Evolutionary conservation across 805 yeast genomes (phyloP).

Genomic region (Helenozyma baotianmanensis): DNA sequence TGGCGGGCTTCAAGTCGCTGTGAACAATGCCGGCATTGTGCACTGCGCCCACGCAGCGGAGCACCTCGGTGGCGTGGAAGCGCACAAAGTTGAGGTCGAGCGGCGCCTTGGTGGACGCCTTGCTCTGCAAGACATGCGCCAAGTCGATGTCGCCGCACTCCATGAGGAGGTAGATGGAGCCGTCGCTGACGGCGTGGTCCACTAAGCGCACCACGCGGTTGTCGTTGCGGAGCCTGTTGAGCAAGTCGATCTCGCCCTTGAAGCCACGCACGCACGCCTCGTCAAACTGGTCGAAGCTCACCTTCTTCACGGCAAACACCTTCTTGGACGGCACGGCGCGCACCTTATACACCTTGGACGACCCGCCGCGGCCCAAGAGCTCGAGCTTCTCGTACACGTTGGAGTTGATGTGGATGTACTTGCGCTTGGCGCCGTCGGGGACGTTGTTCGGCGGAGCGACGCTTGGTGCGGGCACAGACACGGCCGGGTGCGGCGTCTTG

Average conservation of each 20-base stretch:
- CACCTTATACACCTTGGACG: constrained; percentile 85
- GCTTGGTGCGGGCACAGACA: too few relatives aligned
- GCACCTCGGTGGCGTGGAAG: constrained; percentile 71
- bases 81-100: constrained; percentile 74
- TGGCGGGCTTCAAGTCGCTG: constrained; percentile 68
- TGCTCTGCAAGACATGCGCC: constrained; percentile 68
- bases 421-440: constrained; percentile 19
- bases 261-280: constrained; percentile 69
- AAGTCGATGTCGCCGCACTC: constrained; percentile 93
- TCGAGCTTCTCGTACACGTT: constrained; percentile 70
- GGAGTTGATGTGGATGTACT: constrained; percentile 44
- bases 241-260: constrained; percentile 83
- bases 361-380: constrained; percentile 83
- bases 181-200: constrained; percentile 66
- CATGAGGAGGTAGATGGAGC: constrained; percentile 72
- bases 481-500: background rate
- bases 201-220: constrained; percentile 74
- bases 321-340: constrained; percentile 48
- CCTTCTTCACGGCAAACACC: constrained; percentile 76
- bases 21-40: constrained; percentile 84
- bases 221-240: constrained; percentile 52
- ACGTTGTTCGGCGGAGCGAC: too few relatives aligned
- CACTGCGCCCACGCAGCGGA: constrained; percentile 82
- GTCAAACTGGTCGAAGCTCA: constrained; percentile 76
- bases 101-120: constrained; percentile 37